Evolutionary conservation across 1,284 basidiomycete species (phyloP).

Genomic region (Violaceomyces palustris): DNA sequence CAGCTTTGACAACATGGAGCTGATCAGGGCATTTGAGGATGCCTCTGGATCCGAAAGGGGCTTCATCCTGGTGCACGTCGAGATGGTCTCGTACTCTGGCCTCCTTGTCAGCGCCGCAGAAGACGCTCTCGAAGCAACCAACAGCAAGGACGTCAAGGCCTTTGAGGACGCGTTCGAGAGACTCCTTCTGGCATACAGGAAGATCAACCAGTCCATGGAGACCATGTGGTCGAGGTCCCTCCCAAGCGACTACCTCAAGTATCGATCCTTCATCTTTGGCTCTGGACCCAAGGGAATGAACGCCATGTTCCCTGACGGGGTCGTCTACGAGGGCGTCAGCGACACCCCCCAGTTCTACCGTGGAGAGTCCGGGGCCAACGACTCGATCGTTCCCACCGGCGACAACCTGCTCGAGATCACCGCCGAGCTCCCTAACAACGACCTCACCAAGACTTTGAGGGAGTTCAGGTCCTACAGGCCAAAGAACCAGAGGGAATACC

Average conservation of each 20-base stretch:
- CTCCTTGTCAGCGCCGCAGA: constrained; percentile 34
- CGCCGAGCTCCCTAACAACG: constrained; percentile 41
- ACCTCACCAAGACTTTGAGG: constrained; percentile 43
- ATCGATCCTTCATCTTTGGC: constrained; percentile 50
- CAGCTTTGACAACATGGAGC: constrained; percentile 44
- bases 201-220: constrained; percentile 47
- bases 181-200: constrained; percentile 25
- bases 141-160: constrained; percentile 12
- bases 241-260: constrained; percentile 42
- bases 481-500: constrained; percentile 35
- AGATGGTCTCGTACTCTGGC: constrained; percentile 47
- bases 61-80: constrained; percentile 44
- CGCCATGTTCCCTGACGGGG: constrained; percentile 48
- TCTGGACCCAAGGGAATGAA: constrained; percentile 44
- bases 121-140: constrained; percentile 31
- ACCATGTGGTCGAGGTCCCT: constrained; percentile 45
- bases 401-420: constrained; percentile 52
- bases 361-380: constrained; percentile 44
- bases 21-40: constrained; percentile 46
- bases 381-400: constrained; percentile 36
- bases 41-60: constrained; percentile 36
- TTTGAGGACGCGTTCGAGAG: constrained; percentile 34
- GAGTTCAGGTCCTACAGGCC: constrained; percentile 49
- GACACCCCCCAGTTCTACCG: constrained; percentile 31
- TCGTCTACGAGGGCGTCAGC: constrained; percentile 41